These are phyloP conservation scores for Fusarium continuum DNA, from an alignment of 2,329 filamentous ascomycete species.

Conservation along the genomic window DNA sequence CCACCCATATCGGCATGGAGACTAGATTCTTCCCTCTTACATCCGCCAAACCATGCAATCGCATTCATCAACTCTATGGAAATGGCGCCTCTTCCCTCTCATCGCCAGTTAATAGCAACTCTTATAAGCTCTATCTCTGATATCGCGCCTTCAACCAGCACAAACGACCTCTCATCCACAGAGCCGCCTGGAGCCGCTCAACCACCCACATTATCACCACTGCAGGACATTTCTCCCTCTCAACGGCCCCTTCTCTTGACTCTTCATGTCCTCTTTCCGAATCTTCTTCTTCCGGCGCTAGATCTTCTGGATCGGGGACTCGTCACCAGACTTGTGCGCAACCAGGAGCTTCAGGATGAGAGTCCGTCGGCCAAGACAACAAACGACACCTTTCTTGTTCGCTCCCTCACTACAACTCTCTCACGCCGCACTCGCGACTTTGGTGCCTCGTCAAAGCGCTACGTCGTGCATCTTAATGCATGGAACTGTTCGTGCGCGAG, in stretches of 20 bases:
- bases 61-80: not conserved
- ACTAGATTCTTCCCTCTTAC: not conserved
- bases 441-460: conserved; percentile 49
- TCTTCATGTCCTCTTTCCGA: conserved; percentile 85
- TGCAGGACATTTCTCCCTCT: conserved; percentile 36
- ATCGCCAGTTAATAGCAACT: conserved; percentile 57
- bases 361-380: conserved; percentile 10
- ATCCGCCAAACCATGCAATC: conserved; percentile 12
- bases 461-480: conserved; percentile 75
- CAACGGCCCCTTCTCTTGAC: conserved; percentile 72
- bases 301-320: conserved; percentile 85
- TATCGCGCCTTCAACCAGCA: conserved; percentile 18
- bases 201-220: conserved; percentile 27
- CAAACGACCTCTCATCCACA: conserved; percentile 1
- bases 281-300: conserved; percentile 81
- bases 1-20: conserved; percentile 5
- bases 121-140: conserved; percentile 56
- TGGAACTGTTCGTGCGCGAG: conserved; percentile 94
- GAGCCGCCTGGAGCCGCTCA: conserved; percentile 21
- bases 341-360: not conserved
- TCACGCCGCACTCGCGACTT: conserved; percentile 37
- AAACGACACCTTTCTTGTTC: conserved; percentile 67
- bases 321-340: conserved; percentile 63
- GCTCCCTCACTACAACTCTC: conserved; percentile 60
- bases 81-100: conserved; percentile 48